Percentiles rank a stretch among this genome's conserved stretches.
Conservation (phyloP, 257 asterid genomes). For the Ajuga chamaepitys region DNA sequence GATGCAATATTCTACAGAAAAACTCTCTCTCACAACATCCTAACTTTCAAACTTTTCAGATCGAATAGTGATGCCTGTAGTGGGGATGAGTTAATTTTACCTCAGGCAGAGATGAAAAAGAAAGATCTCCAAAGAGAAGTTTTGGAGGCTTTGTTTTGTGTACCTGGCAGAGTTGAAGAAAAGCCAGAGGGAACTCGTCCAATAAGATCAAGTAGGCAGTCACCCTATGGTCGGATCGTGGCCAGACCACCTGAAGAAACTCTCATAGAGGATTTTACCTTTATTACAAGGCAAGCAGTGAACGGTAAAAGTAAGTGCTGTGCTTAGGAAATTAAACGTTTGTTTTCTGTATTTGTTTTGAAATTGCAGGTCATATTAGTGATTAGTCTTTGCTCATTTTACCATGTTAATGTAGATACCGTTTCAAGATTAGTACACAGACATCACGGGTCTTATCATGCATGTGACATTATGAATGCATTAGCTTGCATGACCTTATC, state of each 20-base stretch:
- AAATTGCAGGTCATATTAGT: background rate
- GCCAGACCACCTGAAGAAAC: conserved; percentile 41
- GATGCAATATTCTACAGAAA: background rate
- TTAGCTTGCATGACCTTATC: no score
- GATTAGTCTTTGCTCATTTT: background rate
- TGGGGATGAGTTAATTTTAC: conserved; percentile 16
- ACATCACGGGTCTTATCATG: no score
- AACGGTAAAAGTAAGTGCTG: conserved; percentile 34
- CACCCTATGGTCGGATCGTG: conserved; percentile 33
- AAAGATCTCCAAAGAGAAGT: conserved; percentile 40
- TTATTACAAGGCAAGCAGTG: conserved; percentile 36
- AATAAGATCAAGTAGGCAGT: conserved; percentile 17
- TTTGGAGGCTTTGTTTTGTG: conserved; percentile 42
- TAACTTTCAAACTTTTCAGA: conserved; percentile 5
- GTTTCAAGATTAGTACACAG: background rate
- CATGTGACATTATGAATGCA: background rate
- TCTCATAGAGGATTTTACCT: conserved; percentile 34
- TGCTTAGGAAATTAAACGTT: background rate
- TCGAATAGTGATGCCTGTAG: conserved; percentile 15
- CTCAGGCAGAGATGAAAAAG: conserved; percentile 22
- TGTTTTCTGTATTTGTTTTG: background rate
- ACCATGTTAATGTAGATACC: conserved; percentile 8
- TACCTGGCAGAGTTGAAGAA: conserved; percentile 29
- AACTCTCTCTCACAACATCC: background rate
- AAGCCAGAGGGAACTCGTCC: conserved; percentile 3